Conservation (phyloP, 1,284 basidiomycete species). For the Moniliella sp. region DNA sequence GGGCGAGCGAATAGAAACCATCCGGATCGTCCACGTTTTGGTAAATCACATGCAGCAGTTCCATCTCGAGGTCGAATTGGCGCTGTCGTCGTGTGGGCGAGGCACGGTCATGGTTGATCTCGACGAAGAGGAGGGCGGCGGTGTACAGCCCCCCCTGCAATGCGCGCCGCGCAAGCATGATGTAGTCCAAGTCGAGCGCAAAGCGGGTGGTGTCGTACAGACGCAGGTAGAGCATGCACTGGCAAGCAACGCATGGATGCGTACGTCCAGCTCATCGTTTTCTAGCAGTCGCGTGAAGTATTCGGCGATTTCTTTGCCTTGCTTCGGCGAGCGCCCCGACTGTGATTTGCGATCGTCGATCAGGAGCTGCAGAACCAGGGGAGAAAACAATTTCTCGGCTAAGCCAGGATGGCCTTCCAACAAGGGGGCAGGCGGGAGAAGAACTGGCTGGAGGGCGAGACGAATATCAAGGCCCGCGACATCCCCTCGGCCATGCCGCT, state of each 20-base stretch:
- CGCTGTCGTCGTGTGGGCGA: slow-evolving; percentile 6
- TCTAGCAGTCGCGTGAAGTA: slow-evolving; percentile 10
- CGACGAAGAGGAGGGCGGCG: slow-evolving; percentile 68
- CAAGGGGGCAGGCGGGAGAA: no score
- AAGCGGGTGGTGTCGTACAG: slow-evolving; percentile 42
- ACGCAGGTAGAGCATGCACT: neutral
- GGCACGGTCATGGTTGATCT: slow-evolving; percentile 47
- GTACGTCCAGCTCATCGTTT: slow-evolving; percentile 40
- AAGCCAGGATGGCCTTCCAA: no score
- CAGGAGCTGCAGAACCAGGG: slow-evolving; percentile 51
- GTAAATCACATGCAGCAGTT: slow-evolving; percentile 66
- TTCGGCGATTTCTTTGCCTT: neutral
- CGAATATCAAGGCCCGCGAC: no score
- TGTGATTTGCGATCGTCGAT: slow-evolving; percentile 13
- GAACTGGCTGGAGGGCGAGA: no score
- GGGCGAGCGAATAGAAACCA: slow-evolving; percentile 85
- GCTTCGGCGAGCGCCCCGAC: neutral
- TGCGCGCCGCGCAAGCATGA: slow-evolving; percentile 52
- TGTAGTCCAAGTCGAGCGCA: slow-evolving; percentile 62
- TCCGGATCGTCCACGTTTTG: slow-evolving; percentile 87
- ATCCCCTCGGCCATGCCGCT: no score
- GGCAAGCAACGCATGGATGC: slow-evolving; percentile 53
- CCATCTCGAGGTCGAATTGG: slow-evolving; percentile 2
- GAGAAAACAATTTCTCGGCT: slow-evolving; percentile 51
- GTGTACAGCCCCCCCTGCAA: slow-evolving; percentile 61